Percentiles rank a stretch among this genome's conserved stretches.
Evolutionary conservation across 495 filamentous ascomycete species (phyloP).

Genomic region (Pseudevernia furfuracea): DNA sequence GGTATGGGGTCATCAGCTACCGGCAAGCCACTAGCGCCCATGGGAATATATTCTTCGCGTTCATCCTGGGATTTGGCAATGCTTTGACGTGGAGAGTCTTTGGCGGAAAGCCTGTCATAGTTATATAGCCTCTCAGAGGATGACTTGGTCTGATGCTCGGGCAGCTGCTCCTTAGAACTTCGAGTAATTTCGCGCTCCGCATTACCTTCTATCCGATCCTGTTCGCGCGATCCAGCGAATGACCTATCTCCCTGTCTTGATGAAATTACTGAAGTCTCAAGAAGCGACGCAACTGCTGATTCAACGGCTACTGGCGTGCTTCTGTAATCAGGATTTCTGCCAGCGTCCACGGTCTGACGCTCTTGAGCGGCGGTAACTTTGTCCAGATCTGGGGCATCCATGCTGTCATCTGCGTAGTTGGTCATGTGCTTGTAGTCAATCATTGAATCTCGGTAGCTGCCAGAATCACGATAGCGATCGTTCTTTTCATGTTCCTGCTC

Average conservation of each 20-base stretch:
- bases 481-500: conserved; percentile 48
- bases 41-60: conserved; percentile 39
- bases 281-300: conserved; percentile 79
- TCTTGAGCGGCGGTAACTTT: conserved; percentile 56
- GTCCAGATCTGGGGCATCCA: conserved; percentile 51
- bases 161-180: conserved; percentile 15
- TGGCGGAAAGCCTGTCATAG: conserved; percentile 24
- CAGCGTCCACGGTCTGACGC: conserved; percentile 54
- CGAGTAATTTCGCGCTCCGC: conserved; percentile 26
- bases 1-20: conserved; percentile 49
- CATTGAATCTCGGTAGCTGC: conserved; percentile 32
- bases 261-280: conserved; percentile 68
- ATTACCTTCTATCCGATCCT: conserved; percentile 26
- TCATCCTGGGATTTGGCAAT: conserved; percentile 57
- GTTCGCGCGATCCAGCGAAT: conserved; percentile 24
- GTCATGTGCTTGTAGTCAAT: conserved; percentile 50
- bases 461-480: conserved; percentile 45
- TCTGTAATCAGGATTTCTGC: conserved; percentile 61
- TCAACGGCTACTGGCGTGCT: conserved; percentile 66
- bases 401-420: conserved; percentile 62
- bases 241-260: conserved; percentile 32
- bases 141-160: not conserved
- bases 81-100: conserved; percentile 69
- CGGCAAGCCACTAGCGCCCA: conserved; percentile 56
- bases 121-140: conserved; percentile 11